Evolutionary conservation across 2,329 filamentous ascomycete species (phyloP).

Genomic region (Neofusicoccum umdonicola): DNA sequence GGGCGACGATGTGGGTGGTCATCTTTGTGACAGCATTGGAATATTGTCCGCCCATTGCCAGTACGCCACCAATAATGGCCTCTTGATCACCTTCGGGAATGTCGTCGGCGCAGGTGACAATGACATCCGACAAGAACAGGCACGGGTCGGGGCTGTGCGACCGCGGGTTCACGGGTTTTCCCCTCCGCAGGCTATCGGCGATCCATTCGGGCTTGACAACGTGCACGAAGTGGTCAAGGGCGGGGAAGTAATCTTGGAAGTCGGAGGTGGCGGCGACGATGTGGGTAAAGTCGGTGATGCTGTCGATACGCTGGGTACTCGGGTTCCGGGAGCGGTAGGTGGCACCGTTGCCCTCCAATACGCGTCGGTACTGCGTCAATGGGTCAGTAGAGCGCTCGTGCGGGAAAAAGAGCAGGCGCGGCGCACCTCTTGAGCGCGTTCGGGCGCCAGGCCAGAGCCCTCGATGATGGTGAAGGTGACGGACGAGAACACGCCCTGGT

Average conservation of each 20-base stretch:
- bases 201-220: conserved; percentile 85
- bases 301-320: conserved; percentile 39
- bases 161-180: conserved; percentile 72
- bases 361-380: conserved; percentile 42
- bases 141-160: conserved; percentile 88
- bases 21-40: conserved; percentile 67
- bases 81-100: conserved; percentile 85
- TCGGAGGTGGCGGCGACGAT: conserved; percentile 78
- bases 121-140: conserved; percentile 83
- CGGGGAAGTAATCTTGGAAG: conserved; percentile 79
- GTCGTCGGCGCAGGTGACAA: conserved; percentile 78
- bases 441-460: conserved; percentile 32
- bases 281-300: conserved; percentile 55
- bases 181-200: conserved; percentile 64
- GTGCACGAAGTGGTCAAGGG: conserved; percentile 74
- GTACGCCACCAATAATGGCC: conserved; percentile 82
- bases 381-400: conserved; percentile 23
- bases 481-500: conserved; percentile 34
- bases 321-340: conserved; percentile 42
- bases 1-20: conserved; percentile 85
- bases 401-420: neutral
- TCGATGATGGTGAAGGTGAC: conserved; percentile 46
- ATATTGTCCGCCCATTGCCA: conserved; percentile 85
- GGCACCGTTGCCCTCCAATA: conserved; percentile 50
- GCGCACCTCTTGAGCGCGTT: conserved; percentile 29